Conservation (phyloP, 306 rosid genomes). For the Pterocarpus santalinus region DNA sequence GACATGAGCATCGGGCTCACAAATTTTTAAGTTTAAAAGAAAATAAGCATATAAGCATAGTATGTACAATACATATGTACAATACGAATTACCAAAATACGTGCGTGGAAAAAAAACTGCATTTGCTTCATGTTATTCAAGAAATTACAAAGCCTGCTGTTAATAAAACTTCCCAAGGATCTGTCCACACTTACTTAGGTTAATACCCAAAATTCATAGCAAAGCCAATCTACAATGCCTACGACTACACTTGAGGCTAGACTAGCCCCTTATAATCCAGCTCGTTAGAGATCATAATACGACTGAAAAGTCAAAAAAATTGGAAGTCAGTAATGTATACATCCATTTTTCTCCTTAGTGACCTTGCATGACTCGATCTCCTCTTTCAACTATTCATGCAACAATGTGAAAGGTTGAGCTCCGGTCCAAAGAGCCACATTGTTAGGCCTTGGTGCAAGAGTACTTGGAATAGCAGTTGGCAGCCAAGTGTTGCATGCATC, state of each 20-base stretch:
- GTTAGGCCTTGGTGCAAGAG: conserved; percentile 55
- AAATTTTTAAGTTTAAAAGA: no score
- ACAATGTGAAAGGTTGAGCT: conserved; percentile 68
- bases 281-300: no score
- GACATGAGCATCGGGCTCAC: no score
- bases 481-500: conserved; percentile 65
- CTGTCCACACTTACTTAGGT: conserved; percentile 35
- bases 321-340: conserved; percentile 35
- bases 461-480: conserved; percentile 70
- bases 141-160: conserved; percentile 56
- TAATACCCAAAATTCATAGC: conserved; percentile 65
- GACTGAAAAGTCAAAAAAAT: neutral
- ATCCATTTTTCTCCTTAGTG: no score
- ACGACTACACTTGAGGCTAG: conserved; percentile 31
- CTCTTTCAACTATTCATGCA: conserved; percentile 56
- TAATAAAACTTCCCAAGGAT: conserved; percentile 53
- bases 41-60: no score
- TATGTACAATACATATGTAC: no score
- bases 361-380: no score
- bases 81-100: no score
- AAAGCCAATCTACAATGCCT: conserved; percentile 47
- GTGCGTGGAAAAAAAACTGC: no score
- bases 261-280: neutral
- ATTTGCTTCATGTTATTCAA: conserved; percentile 17
- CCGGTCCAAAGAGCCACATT: conserved; percentile 53